These are phyloP conservation scores for Pseudoturritis turrita DNA, from an alignment of 345 rosid genomes.

Conservation along the genomic window DNA sequence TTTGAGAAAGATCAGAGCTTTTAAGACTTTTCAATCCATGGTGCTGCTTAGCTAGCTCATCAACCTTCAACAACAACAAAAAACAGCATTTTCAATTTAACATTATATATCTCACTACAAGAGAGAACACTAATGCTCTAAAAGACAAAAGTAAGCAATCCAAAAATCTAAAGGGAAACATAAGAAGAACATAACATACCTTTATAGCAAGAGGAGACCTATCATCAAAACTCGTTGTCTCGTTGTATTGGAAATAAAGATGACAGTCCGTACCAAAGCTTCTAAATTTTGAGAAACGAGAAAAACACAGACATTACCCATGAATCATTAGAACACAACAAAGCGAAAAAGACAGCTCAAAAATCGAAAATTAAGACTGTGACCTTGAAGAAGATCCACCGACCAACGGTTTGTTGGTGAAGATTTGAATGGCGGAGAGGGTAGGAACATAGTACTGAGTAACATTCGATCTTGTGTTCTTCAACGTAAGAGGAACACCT, in stretches of 20 bases:
- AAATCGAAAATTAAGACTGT: background rate
- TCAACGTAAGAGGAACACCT: slow-evolving; percentile 1
- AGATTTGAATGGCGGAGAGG: slow-evolving; percentile 17
- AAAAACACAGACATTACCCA: background rate
- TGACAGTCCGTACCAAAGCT: background rate
- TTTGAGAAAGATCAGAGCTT: background rate
- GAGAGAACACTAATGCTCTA: background rate
- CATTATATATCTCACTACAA: background rate
- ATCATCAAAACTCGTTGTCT: background rate
- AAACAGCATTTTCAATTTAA: background rate
- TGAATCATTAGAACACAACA: too few relatives aligned
- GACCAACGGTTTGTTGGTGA: background rate
- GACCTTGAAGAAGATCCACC: slow-evolving; percentile 12
- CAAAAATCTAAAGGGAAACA: background rate
- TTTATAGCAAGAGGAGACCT: background rate
- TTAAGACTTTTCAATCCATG: background rate
- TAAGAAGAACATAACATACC: background rate
- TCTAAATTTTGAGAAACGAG: background rate
- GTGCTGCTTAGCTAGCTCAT: background rate
- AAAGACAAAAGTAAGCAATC: background rate
- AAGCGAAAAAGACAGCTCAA: too few relatives aligned
- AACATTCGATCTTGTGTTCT: background rate
- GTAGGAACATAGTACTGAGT: background rate
- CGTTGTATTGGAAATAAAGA: background rate
- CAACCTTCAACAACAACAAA: background rate